Conservation (phyloP, 768 basidiomycete genomes). For the Phylloporus scabripes region DNA sequence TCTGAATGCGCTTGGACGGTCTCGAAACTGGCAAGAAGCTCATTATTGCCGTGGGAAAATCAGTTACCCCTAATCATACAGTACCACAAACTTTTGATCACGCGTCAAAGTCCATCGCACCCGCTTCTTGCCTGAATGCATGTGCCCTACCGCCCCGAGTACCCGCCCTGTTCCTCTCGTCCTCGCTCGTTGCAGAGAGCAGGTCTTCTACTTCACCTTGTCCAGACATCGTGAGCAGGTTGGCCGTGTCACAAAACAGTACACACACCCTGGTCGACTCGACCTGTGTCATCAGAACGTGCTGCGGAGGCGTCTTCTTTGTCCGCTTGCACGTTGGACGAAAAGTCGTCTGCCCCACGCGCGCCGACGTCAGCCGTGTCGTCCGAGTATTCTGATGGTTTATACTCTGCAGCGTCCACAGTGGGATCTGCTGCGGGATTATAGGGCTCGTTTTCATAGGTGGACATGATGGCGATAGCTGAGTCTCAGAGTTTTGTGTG, state of each 20-base stretch:
- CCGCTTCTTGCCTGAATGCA: conserved; percentile 23
- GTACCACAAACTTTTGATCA: not conserved
- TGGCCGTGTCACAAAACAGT: not conserved
- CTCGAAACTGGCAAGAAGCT: not conserved
- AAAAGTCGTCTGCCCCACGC: not conserved
- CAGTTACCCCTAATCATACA: not conserved
- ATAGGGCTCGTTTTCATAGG: not conserved
- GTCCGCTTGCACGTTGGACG: not conserved
- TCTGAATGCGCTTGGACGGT: conserved; percentile 16
- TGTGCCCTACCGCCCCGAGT: not conserved
- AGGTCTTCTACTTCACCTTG: conserved; percentile 19
- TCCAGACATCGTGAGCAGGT: not conserved
- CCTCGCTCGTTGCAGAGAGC: conserved; percentile 6
- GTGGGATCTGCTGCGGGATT: not conserved
- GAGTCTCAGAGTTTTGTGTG: not conserved
- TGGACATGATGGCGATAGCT: not conserved
- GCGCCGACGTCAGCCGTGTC: not conserved
- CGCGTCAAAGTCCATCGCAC: not conserved
- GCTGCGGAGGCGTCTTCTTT: not conserved
- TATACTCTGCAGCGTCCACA: not conserved
- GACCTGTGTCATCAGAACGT: not conserved
- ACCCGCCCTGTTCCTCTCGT: conserved; percentile 11
- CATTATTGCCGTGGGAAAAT: not conserved
- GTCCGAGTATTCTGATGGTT: not conserved
- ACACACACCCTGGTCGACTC: not conserved